Base-by-base conservation (phyloP, 2,329 filamentous ascomycete species). In the Aspergillus spinulosporus region DNA sequence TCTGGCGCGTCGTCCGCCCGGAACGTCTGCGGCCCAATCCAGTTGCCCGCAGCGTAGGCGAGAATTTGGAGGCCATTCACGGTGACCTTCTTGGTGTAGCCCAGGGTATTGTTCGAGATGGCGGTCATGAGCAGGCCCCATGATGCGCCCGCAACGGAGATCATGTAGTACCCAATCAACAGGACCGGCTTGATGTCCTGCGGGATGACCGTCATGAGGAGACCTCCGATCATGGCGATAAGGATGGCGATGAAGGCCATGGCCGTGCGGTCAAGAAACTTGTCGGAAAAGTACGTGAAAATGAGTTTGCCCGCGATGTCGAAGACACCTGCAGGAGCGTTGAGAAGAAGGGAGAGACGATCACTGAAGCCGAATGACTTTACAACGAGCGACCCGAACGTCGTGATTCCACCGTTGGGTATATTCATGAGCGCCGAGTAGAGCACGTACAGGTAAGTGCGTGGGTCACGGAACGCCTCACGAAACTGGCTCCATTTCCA, bases 1-100 rank as follows among this genome's bases (percentile, higher is more conserved):
- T 74, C 67, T 2, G 77, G 76, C 14, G 75, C 75, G 54, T 78
- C 70, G 37, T 71, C 64, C 1, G 68, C 69, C 49, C 74, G 73
- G 62, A 79, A 79, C 1, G 76, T 77, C 58, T 77, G 70, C 14
- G 77, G 76, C 0, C 74, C 76, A 4, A 79, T 65, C 50, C 79
- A 77, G 59, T 78, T 78, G 2, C 74, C 76, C 5, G 76, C 64
- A 36, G 71, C 72, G 62, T 76, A 79, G 2, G 71, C 66, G 52
- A 79, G 71, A 7, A 79, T 68, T 6, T 76, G 65, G n/a, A 81
- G 62, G 0, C 77, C 78, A 40, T 78, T 79, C 47, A 77, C 73
- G 1, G 77, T 78, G 26, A 78, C 75, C 57, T 80, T 80, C 67
- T 81, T 82, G 2, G 78, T 78, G 54, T 81, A 77, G 0, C 78